Evolutionary conservation across 306 rosid genomes (phyloP), one percentile per base, ranked within the genome.

Genomic region (Trichosanthes truncata): DNA sequence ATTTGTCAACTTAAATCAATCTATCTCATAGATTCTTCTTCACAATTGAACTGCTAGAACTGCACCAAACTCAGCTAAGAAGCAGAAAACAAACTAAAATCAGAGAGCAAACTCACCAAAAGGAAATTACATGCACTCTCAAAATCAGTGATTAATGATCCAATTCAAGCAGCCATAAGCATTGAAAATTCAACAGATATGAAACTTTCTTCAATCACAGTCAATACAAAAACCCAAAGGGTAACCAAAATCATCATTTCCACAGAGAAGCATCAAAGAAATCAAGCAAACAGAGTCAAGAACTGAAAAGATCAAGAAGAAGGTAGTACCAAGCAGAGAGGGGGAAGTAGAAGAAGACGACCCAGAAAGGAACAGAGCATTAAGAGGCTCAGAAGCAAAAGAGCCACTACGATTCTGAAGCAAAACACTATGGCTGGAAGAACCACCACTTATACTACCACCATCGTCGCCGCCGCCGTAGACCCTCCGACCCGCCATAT

Each of bases 401-500:
- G 81, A 62, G 1, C 78, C 57, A 31, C 80, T 78, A 84, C 80
- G 86, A 83, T 82, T 93, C 80, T 80, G 91, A 80, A 91, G 85
- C 78, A 93, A 56, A 74, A 72, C 41, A 80, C 53, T 80, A 7
- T 79, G 77, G 63, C 75, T 80, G 35, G 92, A 84, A 73, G 82
- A 69, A 40, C 56, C 41, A 69, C 82, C 60, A 31, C 78, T 49
- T 7, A 74, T 26, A 74, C 59, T 29, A 49, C 61, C 60, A 74
- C 78, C 60, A 38, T 43, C 73, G 56, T 71, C 74, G 77, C 71
- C 80, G 29, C 78, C 59, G 23, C 78, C 66, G 66, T 69, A 88
- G 78, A 86, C 52, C 29, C 87, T 89, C 36, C 84, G 86, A 80
- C 87, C 91, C 62, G 91, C 88, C 97, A 90, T 92, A 73, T 57